A percentile compares a stretch with the other conserved stretches of the same genome.
phyloP scores from a whole-genome alignment of 306 rosid species.

The Quercus mongolica region DNA sequence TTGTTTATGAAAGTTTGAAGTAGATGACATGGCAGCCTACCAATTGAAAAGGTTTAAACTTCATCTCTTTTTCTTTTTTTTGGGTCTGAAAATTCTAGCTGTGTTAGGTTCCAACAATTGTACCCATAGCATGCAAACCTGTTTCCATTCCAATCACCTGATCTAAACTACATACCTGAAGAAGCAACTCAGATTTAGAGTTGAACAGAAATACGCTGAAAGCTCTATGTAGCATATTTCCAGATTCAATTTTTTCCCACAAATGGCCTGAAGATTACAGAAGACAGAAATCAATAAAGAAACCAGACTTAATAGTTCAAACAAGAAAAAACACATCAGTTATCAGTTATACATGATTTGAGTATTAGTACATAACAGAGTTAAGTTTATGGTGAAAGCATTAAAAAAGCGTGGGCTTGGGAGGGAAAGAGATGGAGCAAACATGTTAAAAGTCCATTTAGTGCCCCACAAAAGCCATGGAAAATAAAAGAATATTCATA shows the following conservation, averaged over 20 bases:
- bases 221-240: constrained; percentile 85
- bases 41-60: neutral
- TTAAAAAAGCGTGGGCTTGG: neutral
- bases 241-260: constrained; percentile 93
- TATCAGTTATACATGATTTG: neutral
- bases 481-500: too few relatives aligned
- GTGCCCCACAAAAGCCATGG: too few relatives aligned
- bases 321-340: neutral
- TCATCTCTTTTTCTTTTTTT: neutral
- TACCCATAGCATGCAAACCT: constrained; percentile 2
- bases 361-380: neutral
- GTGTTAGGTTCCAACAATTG: neutral
- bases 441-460: neutral
- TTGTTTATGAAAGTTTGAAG: neutral
- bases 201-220: constrained; percentile 95
- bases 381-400: neutral
- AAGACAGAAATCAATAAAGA: constrained; percentile 15
- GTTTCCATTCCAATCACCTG: neutral
- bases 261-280: constrained; percentile 65
- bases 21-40: neutral
- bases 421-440: neutral
- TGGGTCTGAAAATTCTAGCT: neutral
- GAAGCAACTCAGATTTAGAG: constrained; percentile 88
- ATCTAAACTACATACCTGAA: constrained; percentile 63
- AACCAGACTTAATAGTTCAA: neutral